A percentile compares a stretch with the other conserved stretches of the same genome.
phyloP scores from a whole-genome alignment of 164 flowering plant species.

The Warburgia ugandensis region DNA sequence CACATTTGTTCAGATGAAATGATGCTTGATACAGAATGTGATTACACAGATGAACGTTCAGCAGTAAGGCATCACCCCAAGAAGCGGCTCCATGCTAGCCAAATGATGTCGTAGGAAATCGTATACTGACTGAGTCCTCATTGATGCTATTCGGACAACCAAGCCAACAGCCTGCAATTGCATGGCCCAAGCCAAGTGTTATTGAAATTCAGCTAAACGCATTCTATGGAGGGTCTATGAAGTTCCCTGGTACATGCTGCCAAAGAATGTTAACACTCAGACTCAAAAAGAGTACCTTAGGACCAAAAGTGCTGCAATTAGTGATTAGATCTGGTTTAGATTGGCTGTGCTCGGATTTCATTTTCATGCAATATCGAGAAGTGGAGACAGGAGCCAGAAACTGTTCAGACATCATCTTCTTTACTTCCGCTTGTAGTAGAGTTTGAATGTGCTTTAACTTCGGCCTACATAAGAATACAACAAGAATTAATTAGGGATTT shows the following conservation, averaged over 20 bases:
- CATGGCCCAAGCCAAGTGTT: background rate
- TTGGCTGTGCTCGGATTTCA: slow-evolving; percentile 9
- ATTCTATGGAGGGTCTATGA: background rate
- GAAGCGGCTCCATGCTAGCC: slow-evolving; percentile 51
- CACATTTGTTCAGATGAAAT: too few species aligned
- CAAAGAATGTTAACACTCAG: background rate
- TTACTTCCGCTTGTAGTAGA: slow-evolving; percentile 66
- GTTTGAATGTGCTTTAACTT: slow-evolving; percentile 52
- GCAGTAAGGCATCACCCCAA: slow-evolving; percentile 62
- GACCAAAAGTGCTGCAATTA: slow-evolving; percentile 84
- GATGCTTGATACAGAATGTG: too few species aligned
- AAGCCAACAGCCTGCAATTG: slow-evolving; percentile 57
- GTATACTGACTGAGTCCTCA: slow-evolving; percentile 73
- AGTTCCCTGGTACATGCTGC: background rate
- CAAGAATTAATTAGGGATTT: background rate
- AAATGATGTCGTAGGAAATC: slow-evolving; percentile 54
- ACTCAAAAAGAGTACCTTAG: slow-evolving; percentile 47
- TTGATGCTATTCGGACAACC: slow-evolving; percentile 65
- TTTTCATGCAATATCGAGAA: slow-evolving; percentile 13
- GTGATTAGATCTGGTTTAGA: slow-evolving; percentile 57
- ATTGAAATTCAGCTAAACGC: background rate
- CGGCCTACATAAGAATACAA: slow-evolving; percentile 39
- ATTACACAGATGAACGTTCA: slow-evolving; percentile 12
- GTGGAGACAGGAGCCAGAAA: slow-evolving; percentile 33
- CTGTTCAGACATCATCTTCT: slow-evolving; percentile 67